phyloP scores from a whole-genome alignment of 495 filamentous ascomycete species.

The Rhizodiscina lignyota region DNA sequence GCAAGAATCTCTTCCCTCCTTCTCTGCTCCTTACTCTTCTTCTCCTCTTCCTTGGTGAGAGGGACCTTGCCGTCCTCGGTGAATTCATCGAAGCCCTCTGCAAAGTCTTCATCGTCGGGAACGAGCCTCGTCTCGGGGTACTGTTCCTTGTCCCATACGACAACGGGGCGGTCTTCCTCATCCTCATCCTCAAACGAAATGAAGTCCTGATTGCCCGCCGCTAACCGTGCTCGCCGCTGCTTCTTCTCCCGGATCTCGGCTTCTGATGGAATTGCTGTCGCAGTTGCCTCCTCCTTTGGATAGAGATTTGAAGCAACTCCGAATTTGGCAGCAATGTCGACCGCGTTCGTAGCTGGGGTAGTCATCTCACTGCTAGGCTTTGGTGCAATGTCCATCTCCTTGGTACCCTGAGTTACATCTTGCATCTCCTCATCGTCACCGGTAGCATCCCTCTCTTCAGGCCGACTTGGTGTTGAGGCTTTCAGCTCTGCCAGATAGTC shows the following conservation, averaged over 20 bases:
- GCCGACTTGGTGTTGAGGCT: conserved; percentile 63
- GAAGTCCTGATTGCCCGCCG: conserved; percentile 44
- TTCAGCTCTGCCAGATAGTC: conserved; percentile 76
- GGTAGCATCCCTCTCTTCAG: conserved; percentile 33
- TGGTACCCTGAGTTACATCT: conserved; percentile 5
- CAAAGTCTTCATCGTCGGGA: conserved; percentile 81
- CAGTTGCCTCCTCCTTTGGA: conserved; percentile 14
- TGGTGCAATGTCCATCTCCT: neutral
- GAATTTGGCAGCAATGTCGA: conserved; percentile 55
- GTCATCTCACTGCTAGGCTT: neutral
- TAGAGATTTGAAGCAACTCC: conserved; percentile 25
- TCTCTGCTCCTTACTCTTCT: conserved; percentile 47
- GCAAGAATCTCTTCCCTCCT: conserved; percentile 66
- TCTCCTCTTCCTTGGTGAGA: conserved; percentile 64
- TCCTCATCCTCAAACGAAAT: conserved; percentile 48
- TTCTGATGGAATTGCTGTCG: conserved; percentile 53
- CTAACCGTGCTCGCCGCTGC: conserved; percentile 62
- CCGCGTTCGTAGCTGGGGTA: conserved; percentile 27
- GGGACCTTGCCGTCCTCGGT: conserved; percentile 70
- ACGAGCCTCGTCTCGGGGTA: conserved; percentile 58
- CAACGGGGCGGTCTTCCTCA: conserved; percentile 24
- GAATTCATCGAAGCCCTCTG: conserved; percentile 87
- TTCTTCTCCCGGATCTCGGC: conserved; percentile 91
- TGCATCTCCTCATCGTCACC: conserved; percentile 24
- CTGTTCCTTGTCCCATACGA: conserved; percentile 30